phyloP scores from a whole-genome alignment of 2,329 filamentous ascomycete genomes.

The Talaromyces atroroseus region DNA sequence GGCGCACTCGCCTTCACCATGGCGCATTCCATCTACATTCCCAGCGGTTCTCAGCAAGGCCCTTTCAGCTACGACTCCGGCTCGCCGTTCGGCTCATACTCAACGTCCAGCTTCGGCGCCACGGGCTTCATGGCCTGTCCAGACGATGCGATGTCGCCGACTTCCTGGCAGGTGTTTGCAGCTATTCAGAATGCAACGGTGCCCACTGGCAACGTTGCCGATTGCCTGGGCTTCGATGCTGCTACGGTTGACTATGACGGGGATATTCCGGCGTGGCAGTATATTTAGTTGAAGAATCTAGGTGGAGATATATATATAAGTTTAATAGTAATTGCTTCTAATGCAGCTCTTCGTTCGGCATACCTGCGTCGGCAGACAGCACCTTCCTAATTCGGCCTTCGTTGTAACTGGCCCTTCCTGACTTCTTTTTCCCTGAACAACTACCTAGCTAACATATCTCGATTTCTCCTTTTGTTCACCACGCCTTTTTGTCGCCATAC shows the following conservation, averaged over 20 bases:
- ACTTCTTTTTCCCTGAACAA: no score
- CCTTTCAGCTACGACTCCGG: conserved; percentile 43
- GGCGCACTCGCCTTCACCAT: conserved; percentile 54
- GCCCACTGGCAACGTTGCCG: conserved; percentile 31
- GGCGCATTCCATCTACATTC: conserved; percentile 51
- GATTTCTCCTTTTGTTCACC: background rate
- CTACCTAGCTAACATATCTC: no score
- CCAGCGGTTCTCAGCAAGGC: conserved; percentile 46
- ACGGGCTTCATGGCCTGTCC: conserved; percentile 44
- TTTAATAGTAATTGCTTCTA: no score
- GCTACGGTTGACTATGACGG: conserved; percentile 25
- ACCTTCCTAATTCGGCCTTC: no score
- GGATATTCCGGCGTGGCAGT: conserved; percentile 35
- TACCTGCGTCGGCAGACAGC: no score
- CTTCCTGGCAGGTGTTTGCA: conserved; percentile 39
- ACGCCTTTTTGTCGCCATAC: no score
- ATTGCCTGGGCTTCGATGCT: conserved; percentile 38
- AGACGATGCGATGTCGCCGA: conserved; percentile 16
- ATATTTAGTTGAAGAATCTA: conserved; percentile 26
- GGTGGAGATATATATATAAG: no score
- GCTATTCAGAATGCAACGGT: conserved; percentile 36
- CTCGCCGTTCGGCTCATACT: conserved; percentile 24
- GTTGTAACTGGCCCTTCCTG: no score
- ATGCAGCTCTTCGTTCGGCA: no score
- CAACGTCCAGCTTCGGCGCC: conserved; percentile 30